phyloP scores from a whole-genome alignment of 371 early-diverging fungal genomes.

The Choanephora cucurbitarum region DNA sequence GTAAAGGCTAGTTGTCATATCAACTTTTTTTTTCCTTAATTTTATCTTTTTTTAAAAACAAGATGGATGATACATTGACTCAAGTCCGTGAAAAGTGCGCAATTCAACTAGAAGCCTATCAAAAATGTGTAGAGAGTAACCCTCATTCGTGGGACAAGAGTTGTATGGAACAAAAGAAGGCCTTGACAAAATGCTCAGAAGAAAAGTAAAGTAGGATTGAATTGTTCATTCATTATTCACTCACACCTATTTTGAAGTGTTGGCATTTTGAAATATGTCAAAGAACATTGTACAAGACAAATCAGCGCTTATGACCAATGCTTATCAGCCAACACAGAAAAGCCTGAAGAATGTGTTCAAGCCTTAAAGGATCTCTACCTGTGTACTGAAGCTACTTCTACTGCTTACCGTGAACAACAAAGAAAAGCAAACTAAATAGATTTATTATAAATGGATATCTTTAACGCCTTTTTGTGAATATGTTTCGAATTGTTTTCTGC shows the following conservation, averaged over 20 bases:
- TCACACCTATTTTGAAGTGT: no score
- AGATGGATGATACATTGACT: slow-evolving; percentile 70
- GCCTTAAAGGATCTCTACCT: slow-evolving; percentile 61
- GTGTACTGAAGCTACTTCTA: slow-evolving; percentile 63
- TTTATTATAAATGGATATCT: slow-evolving; percentile 53
- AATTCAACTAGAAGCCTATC: slow-evolving; percentile 75
- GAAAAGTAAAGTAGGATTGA: slow-evolving; percentile 58
- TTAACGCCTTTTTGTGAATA: slow-evolving; percentile 60
- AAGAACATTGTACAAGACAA: slow-evolving; percentile 66
- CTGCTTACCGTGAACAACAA: slow-evolving; percentile 38
- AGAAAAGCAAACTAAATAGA: slow-evolving; percentile 11
- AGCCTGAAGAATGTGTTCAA: slow-evolving; percentile 67
- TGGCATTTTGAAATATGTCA: slow-evolving; percentile 70
- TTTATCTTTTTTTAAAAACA: slow-evolving; percentile 1
- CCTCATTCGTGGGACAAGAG: slow-evolving; percentile 72
- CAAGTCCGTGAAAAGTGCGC: slow-evolving; percentile 82
- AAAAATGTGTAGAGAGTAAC: slow-evolving; percentile 76
- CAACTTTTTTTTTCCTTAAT: neutral
- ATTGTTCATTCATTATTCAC: no score
- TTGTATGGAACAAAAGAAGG: slow-evolving; percentile 71
- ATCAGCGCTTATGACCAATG: slow-evolving; percentile 73
- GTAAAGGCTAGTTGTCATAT: neutral
- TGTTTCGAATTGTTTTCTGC: slow-evolving; percentile 56
- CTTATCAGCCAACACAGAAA: slow-evolving; percentile 59
- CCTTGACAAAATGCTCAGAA: slow-evolving; percentile 81